These are phyloP conservation scores for Phytophthora hibernalis DNA, from an alignment of 352 stramenopile genomes.

Conservation along the genomic window DNA sequence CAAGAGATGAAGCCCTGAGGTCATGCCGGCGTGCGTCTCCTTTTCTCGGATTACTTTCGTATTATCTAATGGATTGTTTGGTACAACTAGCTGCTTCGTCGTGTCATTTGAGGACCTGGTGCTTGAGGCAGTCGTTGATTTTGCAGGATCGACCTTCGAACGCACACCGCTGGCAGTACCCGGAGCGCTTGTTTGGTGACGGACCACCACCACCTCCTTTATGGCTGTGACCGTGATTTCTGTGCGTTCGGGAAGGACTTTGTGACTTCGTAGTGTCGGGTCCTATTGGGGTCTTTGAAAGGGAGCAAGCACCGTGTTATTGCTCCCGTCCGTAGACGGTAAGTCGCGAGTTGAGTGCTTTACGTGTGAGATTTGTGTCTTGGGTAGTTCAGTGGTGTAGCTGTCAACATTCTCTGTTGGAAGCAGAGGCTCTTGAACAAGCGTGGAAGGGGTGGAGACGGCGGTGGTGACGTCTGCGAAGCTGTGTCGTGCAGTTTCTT, in stretches of 20 bases:
- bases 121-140: constrained; percentile 69
- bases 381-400: constrained; percentile 9
- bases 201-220: constrained; percentile 8
- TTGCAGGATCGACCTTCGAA: constrained; percentile 69
- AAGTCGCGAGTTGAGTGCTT: constrained; percentile 21
- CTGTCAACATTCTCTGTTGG: constrained; percentile 5
- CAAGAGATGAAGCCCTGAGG: background rate
- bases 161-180: constrained; percentile 65
- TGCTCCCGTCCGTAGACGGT: background rate
- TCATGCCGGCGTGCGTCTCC: constrained; percentile 14
- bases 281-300: constrained; percentile 13
- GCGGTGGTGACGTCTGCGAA: constrained; percentile 26
- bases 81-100: constrained; percentile 23
- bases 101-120: constrained; percentile 56
- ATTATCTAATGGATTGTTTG: constrained; percentile 49
- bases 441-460: constrained; percentile 15
- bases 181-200: constrained; percentile 55
- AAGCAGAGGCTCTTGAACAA: background rate
- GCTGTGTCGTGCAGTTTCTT: constrained; percentile 26
- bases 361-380: constrained; percentile 4
- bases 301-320: constrained; percentile 22
- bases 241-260: constrained; percentile 21
- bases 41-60: constrained; percentile 30
- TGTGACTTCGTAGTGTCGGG: constrained; percentile 8
- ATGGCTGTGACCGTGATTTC: constrained; percentile 8